Base-by-base conservation (phyloP, 169 alveolate genomes). In the Plasmodium ovale region DNA sequence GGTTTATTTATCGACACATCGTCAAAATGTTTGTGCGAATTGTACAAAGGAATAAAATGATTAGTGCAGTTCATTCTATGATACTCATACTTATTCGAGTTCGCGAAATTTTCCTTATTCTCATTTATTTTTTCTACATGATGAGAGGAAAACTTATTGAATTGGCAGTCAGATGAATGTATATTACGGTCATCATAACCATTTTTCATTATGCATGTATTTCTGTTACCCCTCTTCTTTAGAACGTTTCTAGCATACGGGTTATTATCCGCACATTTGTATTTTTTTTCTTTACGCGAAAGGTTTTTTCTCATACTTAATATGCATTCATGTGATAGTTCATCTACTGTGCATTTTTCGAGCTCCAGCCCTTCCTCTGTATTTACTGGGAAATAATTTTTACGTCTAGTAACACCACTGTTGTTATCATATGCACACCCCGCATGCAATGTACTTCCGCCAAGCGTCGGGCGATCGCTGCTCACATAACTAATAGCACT, bases 71-170 rank as follows among this genome's bases (percentile, higher is more conserved):
- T 14, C 25, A 47, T 21, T 37, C 23, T 9, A 44, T 25, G 9
- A 56, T 49, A 25, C 35, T 23, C 47, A 69, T 25, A 44, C 0
- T 23, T 49, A 69, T 47, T 69, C 49, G 82, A 16, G 29, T 69
- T 53, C 21, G 23, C 25, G 58, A 4, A 69, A 35, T 51, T 27
- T 69, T 69, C 82, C 42, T 69, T 69, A 6, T 25, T 47, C 6
- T 19, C 19, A 25, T 33, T 69, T 47, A 21, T 16, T 35, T 35
- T 69, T 31, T 44, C 64, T 10, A 16, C n/a, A 56, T 4, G 33
- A 35, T 69, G 33, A 4, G 33, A 47, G 35, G 12, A 69, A 53
- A 19, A 12, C 37, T 53, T 68, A 0, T n/a, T 33, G 79, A 33
- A 21, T 9, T 14, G 37, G 44, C 33, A 25, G 35, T 37, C 21